phyloP scores from a whole-genome alignment of 371 early-diverging fungal species.

The Smittium mucronatum region DNA sequence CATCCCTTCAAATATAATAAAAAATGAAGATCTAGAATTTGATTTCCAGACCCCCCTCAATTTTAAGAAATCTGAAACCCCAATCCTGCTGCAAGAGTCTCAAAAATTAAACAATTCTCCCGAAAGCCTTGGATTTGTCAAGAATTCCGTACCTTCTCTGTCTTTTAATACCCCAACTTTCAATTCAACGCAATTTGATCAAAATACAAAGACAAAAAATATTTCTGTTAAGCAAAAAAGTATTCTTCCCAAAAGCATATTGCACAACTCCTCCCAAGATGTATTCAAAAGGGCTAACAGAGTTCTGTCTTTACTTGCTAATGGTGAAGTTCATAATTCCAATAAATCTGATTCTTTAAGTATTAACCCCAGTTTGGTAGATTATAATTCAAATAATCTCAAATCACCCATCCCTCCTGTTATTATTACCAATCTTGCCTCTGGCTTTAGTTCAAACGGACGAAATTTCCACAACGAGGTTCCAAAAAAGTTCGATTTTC shows the following conservation, averaged over 20 bases:
- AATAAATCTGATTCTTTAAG: not conserved
- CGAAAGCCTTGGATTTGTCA: not conserved
- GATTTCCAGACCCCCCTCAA: not conserved
- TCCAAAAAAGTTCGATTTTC: not conserved
- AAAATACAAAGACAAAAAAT: too few relatives aligned
- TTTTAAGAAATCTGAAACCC: not conserved
- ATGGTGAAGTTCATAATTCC: not conserved
- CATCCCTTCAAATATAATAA: not conserved
- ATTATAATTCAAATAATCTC: not conserved
- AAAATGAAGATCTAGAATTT: not conserved
- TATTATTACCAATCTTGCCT: too few relatives aligned
- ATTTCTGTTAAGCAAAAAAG: not conserved
- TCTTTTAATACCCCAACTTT: not conserved
- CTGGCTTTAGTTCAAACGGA: too few relatives aligned
- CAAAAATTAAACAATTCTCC: not conserved
- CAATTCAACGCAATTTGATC: not conserved
- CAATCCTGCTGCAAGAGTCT: not conserved
- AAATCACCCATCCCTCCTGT: too few relatives aligned
- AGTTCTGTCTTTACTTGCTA: not conserved
- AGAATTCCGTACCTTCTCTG: not conserved
- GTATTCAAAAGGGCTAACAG: not conserved
- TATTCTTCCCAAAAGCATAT: not conserved
- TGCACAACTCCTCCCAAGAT: not conserved
- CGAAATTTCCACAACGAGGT: not conserved
- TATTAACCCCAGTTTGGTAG: not conserved